Percentiles rank a stretch among this genome's conserved stretches.
Conservation (phyloP, 148 eudicot species). For the Diospyros kaki region DNA sequence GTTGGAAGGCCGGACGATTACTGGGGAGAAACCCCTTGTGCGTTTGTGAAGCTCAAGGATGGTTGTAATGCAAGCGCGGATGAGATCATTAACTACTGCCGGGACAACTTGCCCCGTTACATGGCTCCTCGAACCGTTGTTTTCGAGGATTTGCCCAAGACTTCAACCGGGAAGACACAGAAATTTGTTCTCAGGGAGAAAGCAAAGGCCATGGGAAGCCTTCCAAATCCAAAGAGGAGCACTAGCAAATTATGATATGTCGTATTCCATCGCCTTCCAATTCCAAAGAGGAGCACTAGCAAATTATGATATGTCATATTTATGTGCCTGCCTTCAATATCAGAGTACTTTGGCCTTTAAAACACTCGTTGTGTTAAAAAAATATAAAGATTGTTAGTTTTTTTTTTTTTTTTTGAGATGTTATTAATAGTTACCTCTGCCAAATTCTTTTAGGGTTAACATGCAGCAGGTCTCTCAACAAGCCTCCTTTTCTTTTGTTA, state of each 20-base stretch:
- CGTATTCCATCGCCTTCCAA: slow-evolving; percentile 24
- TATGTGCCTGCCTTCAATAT: slow-evolving; percentile 24
- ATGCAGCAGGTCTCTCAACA: no score
- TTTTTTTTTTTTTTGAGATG: no score
- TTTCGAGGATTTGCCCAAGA: slow-evolving; percentile 63
- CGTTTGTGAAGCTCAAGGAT: slow-evolving; percentile 56
- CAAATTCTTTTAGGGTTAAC: no score
- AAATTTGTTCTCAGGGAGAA: slow-evolving; percentile 57
- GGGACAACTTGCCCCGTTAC: slow-evolving; percentile 50
- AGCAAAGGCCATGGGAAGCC: slow-evolving; percentile 64
- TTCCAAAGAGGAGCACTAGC: slow-evolving; percentile 22
- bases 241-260: slow-evolving; percentile 32
- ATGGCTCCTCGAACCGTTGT: slow-evolving; percentile 68
- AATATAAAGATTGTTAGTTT: no score
- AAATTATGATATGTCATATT: slow-evolving; percentile 21
- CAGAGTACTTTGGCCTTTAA: no score
- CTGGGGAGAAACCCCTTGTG: slow-evolving; percentile 82
- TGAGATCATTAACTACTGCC: slow-evolving; percentile 55
- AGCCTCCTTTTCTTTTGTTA: no score
- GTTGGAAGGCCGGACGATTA: slow-evolving; percentile 66
- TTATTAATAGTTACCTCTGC: no score
- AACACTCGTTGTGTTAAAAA: no score
- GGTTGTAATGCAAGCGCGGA: slow-evolving; percentile 24
- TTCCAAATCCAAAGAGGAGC: slow-evolving; percentile 26
- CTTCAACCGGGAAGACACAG: slow-evolving; percentile 74